Percentiles rank a stretch among this genome's conserved stretches.
Evolutionary conservation across 2,329 filamentous ascomycete species (phyloP).

Genomic region (Colletotrichum agaves): DNA sequence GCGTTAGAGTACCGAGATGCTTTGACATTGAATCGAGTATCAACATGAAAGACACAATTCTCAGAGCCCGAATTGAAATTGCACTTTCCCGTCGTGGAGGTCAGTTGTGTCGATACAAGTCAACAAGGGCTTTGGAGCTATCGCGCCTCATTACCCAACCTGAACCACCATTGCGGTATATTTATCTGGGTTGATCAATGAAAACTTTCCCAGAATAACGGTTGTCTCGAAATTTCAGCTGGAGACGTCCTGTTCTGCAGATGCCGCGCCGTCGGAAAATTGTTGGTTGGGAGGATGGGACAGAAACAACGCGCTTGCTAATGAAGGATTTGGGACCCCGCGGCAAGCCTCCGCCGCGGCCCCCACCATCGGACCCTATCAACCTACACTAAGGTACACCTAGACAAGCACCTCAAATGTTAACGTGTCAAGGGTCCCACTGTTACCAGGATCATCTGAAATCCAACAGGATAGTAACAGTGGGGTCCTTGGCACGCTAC

Average conservation of each 20-base stretch:
- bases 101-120: too few species aligned
- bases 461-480: too few species aligned
- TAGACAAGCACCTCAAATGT: too few species aligned
- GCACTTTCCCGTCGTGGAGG: too few species aligned
- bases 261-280: background rate
- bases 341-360: conserved; percentile 1
- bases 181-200: background rate
- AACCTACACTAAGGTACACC: too few species aligned
- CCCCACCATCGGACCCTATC: conserved; percentile 16
- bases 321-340: conserved; percentile 12
- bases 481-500: too few species aligned
- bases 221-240: conserved; percentile 1
- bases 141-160: background rate
- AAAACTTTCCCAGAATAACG: background rate
- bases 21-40: too few species aligned
- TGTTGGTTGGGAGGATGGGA: background rate
- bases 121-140: background rate
- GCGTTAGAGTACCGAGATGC: too few species aligned
- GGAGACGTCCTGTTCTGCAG: background rate
- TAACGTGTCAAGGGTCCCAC: too few species aligned
- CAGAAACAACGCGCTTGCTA: background rate
- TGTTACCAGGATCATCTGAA: too few species aligned
- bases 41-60: too few species aligned
- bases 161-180: background rate
- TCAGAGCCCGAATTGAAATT: too few species aligned